These are phyloP conservation scores for Yamadazyma dendronema DNA, from an alignment of 1,139 yeast genomes.

Conservation along the genomic window DNA sequence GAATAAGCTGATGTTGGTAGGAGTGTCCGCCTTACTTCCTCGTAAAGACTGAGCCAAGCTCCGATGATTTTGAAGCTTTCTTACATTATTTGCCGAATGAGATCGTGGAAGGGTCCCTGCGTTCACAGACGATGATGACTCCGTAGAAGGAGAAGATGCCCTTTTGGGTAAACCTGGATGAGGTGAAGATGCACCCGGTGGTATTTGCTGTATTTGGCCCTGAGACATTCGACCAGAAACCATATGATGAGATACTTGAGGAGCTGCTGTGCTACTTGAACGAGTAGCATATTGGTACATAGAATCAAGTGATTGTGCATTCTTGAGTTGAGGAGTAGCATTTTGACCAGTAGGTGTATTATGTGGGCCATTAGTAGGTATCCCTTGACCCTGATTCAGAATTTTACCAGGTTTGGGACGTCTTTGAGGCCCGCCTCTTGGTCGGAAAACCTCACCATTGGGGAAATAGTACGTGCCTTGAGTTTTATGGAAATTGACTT, in stretches of 20 bases:
- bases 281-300: slow-evolving; percentile 5
- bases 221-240: not conserved
- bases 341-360: not conserved
- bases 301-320: slow-evolving; percentile 1
- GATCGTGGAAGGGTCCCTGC: slow-evolving; percentile 17
- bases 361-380: not conserved
- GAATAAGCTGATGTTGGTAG: slow-evolving; percentile 27
- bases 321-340: not conserved
- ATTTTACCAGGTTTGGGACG: slow-evolving; percentile 4
- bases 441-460: slow-evolving; percentile 55
- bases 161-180: slow-evolving; percentile 3
- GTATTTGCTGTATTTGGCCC: too few species aligned
- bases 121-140: slow-evolving; percentile 11
- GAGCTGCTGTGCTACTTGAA: not conserved
- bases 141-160: slow-evolving; percentile 13
- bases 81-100: slow-evolving; percentile 22
- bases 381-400: not conserved
- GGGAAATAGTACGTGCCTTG: slow-evolving; percentile 47
- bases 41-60: slow-evolving; percentile 29
- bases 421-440: slow-evolving; percentile 38
- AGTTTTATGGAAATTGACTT: slow-evolving; percentile 14
- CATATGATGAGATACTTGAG: not conserved
- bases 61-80: slow-evolving; percentile 18
- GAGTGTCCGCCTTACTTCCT: slow-evolving; percentile 27
- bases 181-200: not conserved